Percentiles rank a stretch among this genome's conserved stretches.
These are phyloP conservation scores for Porcisia deanei DNA, from an alignment of 208 protist species.

Conservation along the genomic window DNA sequence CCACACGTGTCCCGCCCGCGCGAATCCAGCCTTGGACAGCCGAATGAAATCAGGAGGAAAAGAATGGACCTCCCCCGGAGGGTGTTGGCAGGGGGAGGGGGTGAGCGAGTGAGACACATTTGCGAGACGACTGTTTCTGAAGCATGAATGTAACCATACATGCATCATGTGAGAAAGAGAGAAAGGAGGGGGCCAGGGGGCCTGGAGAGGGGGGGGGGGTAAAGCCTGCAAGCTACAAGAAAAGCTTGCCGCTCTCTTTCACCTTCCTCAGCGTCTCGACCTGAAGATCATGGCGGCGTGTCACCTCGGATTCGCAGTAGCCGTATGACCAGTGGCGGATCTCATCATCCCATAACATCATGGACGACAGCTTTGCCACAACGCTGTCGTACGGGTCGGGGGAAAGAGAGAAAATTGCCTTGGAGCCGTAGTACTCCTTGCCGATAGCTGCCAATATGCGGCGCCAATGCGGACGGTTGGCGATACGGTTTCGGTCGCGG, in stretches of 20 bases:
- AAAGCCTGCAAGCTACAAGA: constrained; percentile 30
- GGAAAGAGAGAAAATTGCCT: constrained; percentile 71
- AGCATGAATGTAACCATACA: background rate
- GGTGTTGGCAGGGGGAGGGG: background rate
- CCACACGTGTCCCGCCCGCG: background rate
- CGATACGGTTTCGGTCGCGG: constrained; percentile 51
- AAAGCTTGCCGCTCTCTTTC: constrained; percentile 60
- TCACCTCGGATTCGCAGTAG: constrained; percentile 63
- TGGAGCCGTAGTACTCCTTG: constrained; percentile 82
- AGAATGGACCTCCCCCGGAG: too few relatives aligned
- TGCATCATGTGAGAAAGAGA: background rate
- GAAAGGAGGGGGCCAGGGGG: background rate
- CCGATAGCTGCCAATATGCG: constrained; percentile 62
- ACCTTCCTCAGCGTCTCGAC: constrained; percentile 53
- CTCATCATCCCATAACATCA: constrained; percentile 84
- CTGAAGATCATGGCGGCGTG: constrained; percentile 48
- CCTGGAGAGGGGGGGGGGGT: background rate
- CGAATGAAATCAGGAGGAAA: background rate
- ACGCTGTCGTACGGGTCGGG: constrained; percentile 87
- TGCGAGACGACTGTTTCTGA: background rate
- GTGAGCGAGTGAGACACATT: background rate
- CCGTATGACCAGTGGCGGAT: constrained; percentile 66
- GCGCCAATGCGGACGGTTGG: constrained; percentile 70
- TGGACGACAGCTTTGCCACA: constrained; percentile 81
- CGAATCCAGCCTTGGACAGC: background rate